Evolutionary conservation across 495 filamentous ascomycete genomes (phyloP).

Genomic region (Collariella sp.): DNA sequence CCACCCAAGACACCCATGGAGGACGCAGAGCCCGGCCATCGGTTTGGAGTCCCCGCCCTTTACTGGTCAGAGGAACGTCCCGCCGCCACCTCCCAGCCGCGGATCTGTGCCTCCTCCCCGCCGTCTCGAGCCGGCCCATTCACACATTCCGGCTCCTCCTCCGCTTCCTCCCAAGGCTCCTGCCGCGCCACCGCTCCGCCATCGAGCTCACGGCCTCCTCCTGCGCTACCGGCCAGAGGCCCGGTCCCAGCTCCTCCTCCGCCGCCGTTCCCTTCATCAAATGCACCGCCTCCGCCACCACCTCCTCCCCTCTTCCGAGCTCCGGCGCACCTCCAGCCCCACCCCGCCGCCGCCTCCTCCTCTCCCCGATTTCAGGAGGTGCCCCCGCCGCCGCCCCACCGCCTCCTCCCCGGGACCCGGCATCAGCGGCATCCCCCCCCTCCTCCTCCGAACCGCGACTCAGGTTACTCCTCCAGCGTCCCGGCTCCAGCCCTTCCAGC

Average conservation of each 20-base stretch:
- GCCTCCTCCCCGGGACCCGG: constrained; percentile 29
- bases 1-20: constrained; percentile 82
- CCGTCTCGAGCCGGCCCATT: constrained; percentile 44
- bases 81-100: constrained; percentile 68
- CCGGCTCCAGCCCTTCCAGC: constrained; percentile 48
- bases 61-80: constrained; percentile 55
- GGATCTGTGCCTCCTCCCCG: constrained; percentile 58
- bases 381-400: constrained; percentile 20
- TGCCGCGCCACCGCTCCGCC: constrained; percentile 54
- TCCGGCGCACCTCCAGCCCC: constrained; percentile 30
- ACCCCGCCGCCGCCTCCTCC: constrained; percentile 36
- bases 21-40: constrained; percentile 41
- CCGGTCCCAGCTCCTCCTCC: constrained; percentile 45
- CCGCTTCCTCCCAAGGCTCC: constrained; percentile 68
- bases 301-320: constrained; percentile 27
- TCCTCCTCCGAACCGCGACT: constrained; percentile 54
- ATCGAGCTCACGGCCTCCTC: constrained; percentile 32
- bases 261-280: constrained; percentile 36
- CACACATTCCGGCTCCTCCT: constrained; percentile 40
- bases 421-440: constrained; percentile 47
- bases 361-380: constrained; percentile 8
- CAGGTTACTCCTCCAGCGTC: constrained; percentile 51
- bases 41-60: constrained; percentile 80
- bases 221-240: constrained; percentile 32
- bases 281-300: constrained; percentile 30